phyloP scores from a whole-genome alignment of 2,329 filamentous ascomycete species.

The Apiospora koreana region DNA sequence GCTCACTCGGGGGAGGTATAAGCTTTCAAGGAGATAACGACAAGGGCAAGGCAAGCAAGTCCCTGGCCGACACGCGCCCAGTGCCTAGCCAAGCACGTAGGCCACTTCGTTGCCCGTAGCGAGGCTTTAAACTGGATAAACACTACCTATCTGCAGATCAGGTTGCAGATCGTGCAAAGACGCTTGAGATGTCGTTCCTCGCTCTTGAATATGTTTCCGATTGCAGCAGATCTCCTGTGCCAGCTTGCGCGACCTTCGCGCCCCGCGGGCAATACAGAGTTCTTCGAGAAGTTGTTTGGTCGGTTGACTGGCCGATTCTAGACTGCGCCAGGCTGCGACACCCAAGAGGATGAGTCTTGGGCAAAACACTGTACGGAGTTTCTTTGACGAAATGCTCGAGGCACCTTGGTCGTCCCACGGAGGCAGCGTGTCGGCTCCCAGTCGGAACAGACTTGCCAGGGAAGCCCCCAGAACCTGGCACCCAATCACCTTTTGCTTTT shows the following conservation, averaged over 20 bases:
- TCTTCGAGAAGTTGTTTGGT: background rate
- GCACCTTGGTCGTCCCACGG: background rate
- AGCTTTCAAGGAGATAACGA: background rate
- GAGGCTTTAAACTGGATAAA: conserved; percentile 1
- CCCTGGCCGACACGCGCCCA: background rate
- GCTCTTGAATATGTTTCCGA: background rate
- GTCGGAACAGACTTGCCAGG: background rate
- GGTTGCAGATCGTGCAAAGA: background rate
- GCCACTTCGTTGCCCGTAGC: background rate
- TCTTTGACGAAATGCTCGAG: background rate
- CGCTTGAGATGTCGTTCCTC: conserved; percentile 4
- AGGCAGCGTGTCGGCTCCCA: background rate
- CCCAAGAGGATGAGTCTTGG: background rate
- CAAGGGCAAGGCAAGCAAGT: background rate
- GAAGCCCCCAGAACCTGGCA: background rate
- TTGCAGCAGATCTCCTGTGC: conserved; percentile 6
- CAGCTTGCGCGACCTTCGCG: background rate
- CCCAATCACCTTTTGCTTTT: background rate
- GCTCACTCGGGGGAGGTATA: background rate
- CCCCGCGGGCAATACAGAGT: background rate
- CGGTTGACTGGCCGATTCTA: background rate
- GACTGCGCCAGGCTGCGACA: background rate
- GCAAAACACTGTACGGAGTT: too few species aligned
- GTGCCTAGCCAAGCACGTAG: background rate
- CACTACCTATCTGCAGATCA: conserved; percentile 1